Evolutionary conservation across 805 yeast species (phyloP).

Genomic region (Clavispora carvajalis): DNA sequence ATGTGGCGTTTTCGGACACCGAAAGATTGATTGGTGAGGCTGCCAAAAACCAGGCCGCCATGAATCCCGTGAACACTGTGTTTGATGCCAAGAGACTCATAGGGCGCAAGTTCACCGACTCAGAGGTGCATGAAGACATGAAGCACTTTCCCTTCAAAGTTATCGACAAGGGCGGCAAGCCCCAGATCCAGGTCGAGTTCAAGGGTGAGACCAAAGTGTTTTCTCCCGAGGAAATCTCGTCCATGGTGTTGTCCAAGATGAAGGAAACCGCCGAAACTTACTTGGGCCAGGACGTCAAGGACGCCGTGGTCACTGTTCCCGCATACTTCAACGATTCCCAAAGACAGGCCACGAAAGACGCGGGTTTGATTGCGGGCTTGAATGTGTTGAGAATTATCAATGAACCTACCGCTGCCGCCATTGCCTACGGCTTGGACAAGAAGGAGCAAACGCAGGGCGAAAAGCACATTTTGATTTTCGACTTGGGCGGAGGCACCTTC

Average conservation of each 20-base stretch:
- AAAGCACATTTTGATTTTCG: slow-evolving; percentile 87
- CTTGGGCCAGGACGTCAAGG: slow-evolving; percentile 73
- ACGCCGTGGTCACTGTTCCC: slow-evolving; percentile 41
- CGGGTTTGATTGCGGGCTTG: slow-evolving; percentile 43
- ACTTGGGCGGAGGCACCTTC: slow-evolving; percentile 97
- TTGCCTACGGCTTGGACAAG: slow-evolving; percentile 46
- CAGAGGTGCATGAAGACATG: slow-evolving; percentile 71
- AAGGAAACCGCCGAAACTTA: slow-evolving; percentile 89
- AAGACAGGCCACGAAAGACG: slow-evolving; percentile 42
- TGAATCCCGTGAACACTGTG: slow-evolving; percentile 90
- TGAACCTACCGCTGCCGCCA: slow-evolving; percentile 44
- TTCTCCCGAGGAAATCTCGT: slow-evolving; percentile 92
- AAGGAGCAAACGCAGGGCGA: slow-evolving; percentile 55
- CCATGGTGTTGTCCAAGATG: slow-evolving; percentile 91
- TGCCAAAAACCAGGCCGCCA: slow-evolving; percentile 97
- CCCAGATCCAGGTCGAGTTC: slow-evolving; percentile 79
- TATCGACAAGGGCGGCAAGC: slow-evolving; percentile 75
- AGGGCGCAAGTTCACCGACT: slow-evolving; percentile 73
- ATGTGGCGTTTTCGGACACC: slow-evolving; percentile 91
- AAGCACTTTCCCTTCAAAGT: slow-evolving; percentile 89
- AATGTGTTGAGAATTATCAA: slow-evolving; percentile 40
- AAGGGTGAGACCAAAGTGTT: slow-evolving; percentile 82
- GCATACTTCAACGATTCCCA: slow-evolving; percentile 42
- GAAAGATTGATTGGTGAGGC: slow-evolving; percentile 97
- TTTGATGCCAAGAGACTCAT: slow-evolving; percentile 95